Conservation (phyloP, 441 rosid genomes). For the Erysimum pusillum region DNA sequence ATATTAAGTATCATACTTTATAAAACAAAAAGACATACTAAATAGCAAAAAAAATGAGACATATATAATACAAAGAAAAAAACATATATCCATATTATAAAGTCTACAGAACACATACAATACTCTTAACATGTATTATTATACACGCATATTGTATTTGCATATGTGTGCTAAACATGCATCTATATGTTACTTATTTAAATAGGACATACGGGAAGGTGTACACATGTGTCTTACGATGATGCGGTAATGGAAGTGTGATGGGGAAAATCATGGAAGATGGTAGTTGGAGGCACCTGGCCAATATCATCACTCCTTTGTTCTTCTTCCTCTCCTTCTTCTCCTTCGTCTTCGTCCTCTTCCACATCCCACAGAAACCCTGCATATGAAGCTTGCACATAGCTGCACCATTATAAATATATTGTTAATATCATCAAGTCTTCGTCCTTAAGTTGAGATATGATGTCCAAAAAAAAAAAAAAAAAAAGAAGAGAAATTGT, state of each 20-base stretch:
- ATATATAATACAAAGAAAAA: neutral
- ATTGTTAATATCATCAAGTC: slow-evolving; percentile 6
- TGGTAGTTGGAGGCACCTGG: slow-evolving; percentile 9
- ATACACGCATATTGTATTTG: slow-evolving; percentile 16
- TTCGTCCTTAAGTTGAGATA: neutral
- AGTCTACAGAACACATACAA: slow-evolving; percentile 15
- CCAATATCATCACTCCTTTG: slow-evolving; percentile 16
- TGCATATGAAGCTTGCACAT: slow-evolving; percentile 73
- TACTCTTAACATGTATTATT: slow-evolving; percentile 18
- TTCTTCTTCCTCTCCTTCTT: slow-evolving; percentile 46
- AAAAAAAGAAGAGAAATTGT: neutral
- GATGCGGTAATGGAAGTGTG: slow-evolving; percentile 25
- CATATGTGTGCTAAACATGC: slow-evolving; percentile 36
- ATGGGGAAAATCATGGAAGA: slow-evolving; percentile 31
- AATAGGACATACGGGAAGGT: neutral
- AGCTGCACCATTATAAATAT: slow-evolving; percentile 50
- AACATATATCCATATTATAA: slow-evolving; percentile 12
- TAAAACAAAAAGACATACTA: neutral
- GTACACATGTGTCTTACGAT: slow-evolving; percentile 18
- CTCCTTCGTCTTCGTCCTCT: slow-evolving; percentile 54
- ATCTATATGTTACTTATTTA: neutral
- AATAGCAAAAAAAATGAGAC: too few relatives aligned
- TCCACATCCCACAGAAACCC: slow-evolving; percentile 73
- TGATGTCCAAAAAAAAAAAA: neutral
- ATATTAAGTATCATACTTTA: slow-evolving; percentile 2